Base-by-base conservation (phyloP, 768 basidiomycete species). In the Lactarius evosmus region DNA sequence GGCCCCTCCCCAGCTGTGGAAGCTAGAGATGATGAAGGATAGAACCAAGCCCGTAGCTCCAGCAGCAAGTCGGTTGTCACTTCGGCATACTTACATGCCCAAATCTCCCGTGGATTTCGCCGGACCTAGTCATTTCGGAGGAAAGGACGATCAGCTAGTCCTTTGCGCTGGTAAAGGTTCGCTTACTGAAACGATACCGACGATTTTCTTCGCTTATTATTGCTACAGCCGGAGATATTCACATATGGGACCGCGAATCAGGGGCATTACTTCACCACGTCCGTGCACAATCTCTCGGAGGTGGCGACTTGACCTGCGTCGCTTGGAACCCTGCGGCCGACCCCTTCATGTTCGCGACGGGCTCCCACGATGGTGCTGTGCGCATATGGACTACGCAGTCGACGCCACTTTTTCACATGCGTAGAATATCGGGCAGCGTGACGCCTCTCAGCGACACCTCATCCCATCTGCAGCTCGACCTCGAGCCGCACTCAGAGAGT, bases 241-340 rank as follows among this genome's bases (percentile, higher is more conserved):
- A 90, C 70, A 89, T 93, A 14, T 93, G 91, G 91, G 91, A 93
- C 70, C 83, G 85, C 63, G 89, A 92, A 74, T 88, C 87, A 12
- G 91, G 83, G 6, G 80, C 84, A 8, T 76, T 91, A 1, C 77
- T 93, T 3, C 89, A 91, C 66, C 82, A 85, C 66, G 80, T 93
- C 67, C 84, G 82, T 16, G 81, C 85, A 32, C 86, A 85, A 70
- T 77, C 76, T 16, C 80, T 82, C 33, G 81, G 83, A 9, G 87
- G 87, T 29, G 78, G 77, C 5, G 89, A 91, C 70, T 71, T 93
- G 63, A 92, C 91, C 9, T 89, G 88, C 65, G 82, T 92, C 44
- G 88, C 88, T 16, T 93, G 91, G 89, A 93, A 90, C 70, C 83
- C 82, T 62, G 81, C 81, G 2, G 80, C 81, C 7, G 83, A 85